These are phyloP conservation scores for Colletotrichum trifolii DNA, from an alignment of 2,329 filamentous ascomycete species.

Conservation along the genomic window DNA sequence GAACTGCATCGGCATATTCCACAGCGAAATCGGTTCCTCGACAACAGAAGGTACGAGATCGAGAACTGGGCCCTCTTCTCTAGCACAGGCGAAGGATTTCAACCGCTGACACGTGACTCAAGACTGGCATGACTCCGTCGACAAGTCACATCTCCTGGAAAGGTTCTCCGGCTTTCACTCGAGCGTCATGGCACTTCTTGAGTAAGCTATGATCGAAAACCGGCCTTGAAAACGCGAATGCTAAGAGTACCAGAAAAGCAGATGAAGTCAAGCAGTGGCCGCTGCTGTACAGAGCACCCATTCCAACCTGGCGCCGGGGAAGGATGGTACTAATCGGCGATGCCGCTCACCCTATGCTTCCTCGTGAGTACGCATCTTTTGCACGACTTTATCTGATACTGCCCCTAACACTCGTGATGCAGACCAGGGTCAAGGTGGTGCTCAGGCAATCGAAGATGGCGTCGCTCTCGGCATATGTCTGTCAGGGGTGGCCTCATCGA, in stretches of 20 bases:
- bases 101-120: not conserved
- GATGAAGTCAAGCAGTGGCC: slow-evolving; percentile 49
- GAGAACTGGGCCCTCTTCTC: not conserved
- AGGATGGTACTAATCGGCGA: slow-evolving; percentile 49
- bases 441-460: slow-evolving; percentile 50
- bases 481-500: slow-evolving; percentile 32
- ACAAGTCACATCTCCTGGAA: slow-evolving; percentile 43
- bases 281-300: slow-evolving; percentile 47
- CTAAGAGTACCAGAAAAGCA: slow-evolving; percentile 43
- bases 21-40: slow-evolving; percentile 39
- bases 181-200: slow-evolving; percentile 41
- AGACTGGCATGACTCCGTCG: slow-evolving; percentile 39
- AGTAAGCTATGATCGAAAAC: slow-evolving; percentile 35
- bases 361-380: slow-evolving; percentile 41
- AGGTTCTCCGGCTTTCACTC: slow-evolving; percentile 44
- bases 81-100: not conserved
- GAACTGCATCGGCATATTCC: slow-evolving; percentile 49
- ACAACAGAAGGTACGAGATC: slow-evolving; percentile 18
- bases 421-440: slow-evolving; percentile 53
- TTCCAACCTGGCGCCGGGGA: slow-evolving; percentile 47
- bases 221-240: not conserved
- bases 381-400: not conserved
- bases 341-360: slow-evolving; percentile 52
- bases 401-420: not conserved
- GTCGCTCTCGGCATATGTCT: slow-evolving; percentile 46